Evolutionary conservation across 208 protist genomes (phyloP), one percentile per base, ranked within the genome.

Genomic region (Tetramitus jugosus): DNA sequence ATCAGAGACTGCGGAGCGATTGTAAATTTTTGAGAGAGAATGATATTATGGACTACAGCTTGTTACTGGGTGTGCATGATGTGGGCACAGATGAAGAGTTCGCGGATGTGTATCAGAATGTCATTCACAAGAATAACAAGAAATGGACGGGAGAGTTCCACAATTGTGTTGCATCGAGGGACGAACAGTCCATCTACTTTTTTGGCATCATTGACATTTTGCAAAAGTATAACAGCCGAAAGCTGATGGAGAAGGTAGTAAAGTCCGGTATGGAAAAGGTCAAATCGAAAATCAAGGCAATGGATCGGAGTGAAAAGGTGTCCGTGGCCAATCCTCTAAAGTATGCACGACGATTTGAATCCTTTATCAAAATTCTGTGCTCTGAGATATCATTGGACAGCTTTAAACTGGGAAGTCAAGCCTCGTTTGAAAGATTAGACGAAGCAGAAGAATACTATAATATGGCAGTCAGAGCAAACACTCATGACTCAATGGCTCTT

Each of bases 131-230:
- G 29, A 14, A 72, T 76, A 46, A 76, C 39, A 8, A 40, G 23
- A 76, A 37, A 62, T 17, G 35, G 26, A 29, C 71, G 79, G 69
- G 45, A 8, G 60, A 56, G 56, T 60, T 80, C 17, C n/a, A 62
- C 29, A 43, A 45, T n/a, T 76, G 72, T 61, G 42, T 33, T 26
- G 2, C 10, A 1, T 43, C 69, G 31, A 0, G 31, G 43, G 4
- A 43, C 31, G 64, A 62, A 17, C 7, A 6, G n/a, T 88, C 93
- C 82, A 87, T 96, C 35, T 95, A 95, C 83, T 94, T 93, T 81
- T 86, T 93, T 67, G 94, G 94, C 69, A 93, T 96, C 76, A 95
- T 96, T 77, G 94, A 96, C 77, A 92, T 96, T 78, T 80, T 96
- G 77, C 91, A 94, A 75, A 85, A 91, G 74, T 96, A 93, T 82